Conservation (phyloP, 192 early-diverging fungal genomes). For the Backusella westeae region DNA sequence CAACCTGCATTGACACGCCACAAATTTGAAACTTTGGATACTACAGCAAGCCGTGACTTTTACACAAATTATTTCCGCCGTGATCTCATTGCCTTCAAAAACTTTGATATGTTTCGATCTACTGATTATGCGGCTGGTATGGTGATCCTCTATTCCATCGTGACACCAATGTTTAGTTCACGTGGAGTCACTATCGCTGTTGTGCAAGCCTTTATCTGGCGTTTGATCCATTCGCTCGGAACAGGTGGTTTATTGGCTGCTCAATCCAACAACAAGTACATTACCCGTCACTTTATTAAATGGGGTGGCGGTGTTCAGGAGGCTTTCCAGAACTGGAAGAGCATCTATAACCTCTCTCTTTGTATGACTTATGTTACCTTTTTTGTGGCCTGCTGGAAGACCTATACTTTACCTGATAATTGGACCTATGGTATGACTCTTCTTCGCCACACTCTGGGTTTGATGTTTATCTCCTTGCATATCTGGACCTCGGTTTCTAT, state of each 20-base stretch:
- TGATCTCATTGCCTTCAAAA: constrained; percentile 88
- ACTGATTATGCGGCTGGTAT: constrained; percentile 80
- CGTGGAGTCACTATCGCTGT: constrained; percentile 46
- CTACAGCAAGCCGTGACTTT: constrained; percentile 37
- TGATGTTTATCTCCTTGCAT: constrained; percentile 82
- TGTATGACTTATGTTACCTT: constrained; percentile 93
- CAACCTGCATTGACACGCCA: constrained; percentile 33
- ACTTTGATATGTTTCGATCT: constrained; percentile 87
- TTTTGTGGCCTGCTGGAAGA: constrained; percentile 73
- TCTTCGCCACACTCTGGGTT: constrained; percentile 80
- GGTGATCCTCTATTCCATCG: constrained; percentile 71
- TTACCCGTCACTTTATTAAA: constrained; percentile 91
- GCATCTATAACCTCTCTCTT: constrained; percentile 87
- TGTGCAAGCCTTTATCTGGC: constrained; percentile 83
- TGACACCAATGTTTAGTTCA: constrained; percentile 56
- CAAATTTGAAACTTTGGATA: constrained; percentile 10
- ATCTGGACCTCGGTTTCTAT: constrained; percentile 90
- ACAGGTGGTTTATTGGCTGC: constrained; percentile 75
- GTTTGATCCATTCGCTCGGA: constrained; percentile 78
- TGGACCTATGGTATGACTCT: constrained; percentile 71
- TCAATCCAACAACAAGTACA: constrained; percentile 81
- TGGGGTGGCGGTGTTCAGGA: constrained; percentile 85
- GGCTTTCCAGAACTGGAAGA: constrained; percentile 95
- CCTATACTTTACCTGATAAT: constrained; percentile 72
- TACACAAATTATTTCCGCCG: constrained; percentile 76